Evolutionary conservation across 768 basidiomycete species (phyloP), one percentile per base, ranked within the genome.

Genomic region (Russula vinacea): DNA sequence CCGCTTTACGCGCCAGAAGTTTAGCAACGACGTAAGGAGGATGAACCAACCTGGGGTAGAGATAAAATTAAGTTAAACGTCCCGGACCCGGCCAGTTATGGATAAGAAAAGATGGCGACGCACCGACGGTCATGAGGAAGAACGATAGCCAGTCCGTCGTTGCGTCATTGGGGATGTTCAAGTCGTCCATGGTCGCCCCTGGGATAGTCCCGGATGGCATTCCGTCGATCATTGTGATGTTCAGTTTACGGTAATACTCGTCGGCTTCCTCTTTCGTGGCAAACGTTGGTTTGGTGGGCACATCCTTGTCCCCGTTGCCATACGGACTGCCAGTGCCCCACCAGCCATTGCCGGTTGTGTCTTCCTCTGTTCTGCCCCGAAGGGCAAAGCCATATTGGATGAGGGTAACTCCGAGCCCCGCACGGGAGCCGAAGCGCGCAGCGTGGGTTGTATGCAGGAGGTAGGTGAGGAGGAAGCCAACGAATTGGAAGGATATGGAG

Each of bases 71-170:
- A 8, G 44, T 5, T 47, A 47, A 47, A 47, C n/a, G 45, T 22
- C 45, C 22, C 45, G 11, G 19, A n/a, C 1, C 22, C 14, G 37
- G 11, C 37, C 37, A 44, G 26, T 35, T 24, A 42, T 35, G 42
- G 13, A 10, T 35, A 7, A 11, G 16, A 44, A 7, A 11, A 53
- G 55, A 37, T 32, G 33, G 2, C 3, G 77, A 52, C 84, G 47
- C 67, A 86, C 87, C 87, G 54, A 93, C 78, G 40, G 89, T 92
- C 92, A 98, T 97, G 68, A 98, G 76, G 77, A 95, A 84, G 78
- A 98, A 98, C 17, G 92, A 92, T 56, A 98, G 77, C 93, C 93
- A 98, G 72, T 98, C 94, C 26, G 89, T 88, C 0, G 94, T 91
- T 26, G 86, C 81, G 74, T 89, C 83, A 32, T 62, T 66, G 22